A percentile compares a stretch with the other conserved stretches of the same genome.
Conservation (phyloP, 495 filamentous ascomycete species). For the Xylaria acuta region DNA sequence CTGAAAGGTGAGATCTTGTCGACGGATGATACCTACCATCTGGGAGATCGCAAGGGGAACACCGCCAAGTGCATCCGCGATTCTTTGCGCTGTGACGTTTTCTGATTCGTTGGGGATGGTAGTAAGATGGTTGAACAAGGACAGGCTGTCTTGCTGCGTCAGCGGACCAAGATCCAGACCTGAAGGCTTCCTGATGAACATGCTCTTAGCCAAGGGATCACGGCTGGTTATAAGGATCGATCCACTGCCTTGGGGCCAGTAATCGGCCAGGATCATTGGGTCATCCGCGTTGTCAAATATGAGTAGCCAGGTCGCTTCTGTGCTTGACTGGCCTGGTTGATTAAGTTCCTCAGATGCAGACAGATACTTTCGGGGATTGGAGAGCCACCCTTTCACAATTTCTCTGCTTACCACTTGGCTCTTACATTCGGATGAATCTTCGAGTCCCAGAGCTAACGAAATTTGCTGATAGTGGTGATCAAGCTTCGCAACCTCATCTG, state of each 20-base stretch:
- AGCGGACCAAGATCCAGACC: not conserved
- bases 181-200: not conserved
- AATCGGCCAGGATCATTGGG: not conserved
- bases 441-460: not conserved
- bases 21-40: not conserved
- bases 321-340: not conserved
- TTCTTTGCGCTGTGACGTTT: not conserved
- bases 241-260: not conserved
- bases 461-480: not conserved
- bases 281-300: not conserved
- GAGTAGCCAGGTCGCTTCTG: not conserved
- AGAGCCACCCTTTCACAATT: not conserved
- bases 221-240: not conserved
- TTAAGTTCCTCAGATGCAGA: not conserved
- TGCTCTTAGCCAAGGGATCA: not conserved
- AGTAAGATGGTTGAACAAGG: not conserved
- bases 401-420: not conserved
- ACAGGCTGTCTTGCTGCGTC: not conserved
- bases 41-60: not conserved
- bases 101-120: not conserved
- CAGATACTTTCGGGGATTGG: not conserved
- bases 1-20: not conserved
- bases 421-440: not conserved
- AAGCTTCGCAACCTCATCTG: not conserved
- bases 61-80: not conserved